These are phyloP conservation scores for Russula ochroleuca DNA, from an alignment of 768 basidiomycete genomes.

Conservation along the genomic window DNA sequence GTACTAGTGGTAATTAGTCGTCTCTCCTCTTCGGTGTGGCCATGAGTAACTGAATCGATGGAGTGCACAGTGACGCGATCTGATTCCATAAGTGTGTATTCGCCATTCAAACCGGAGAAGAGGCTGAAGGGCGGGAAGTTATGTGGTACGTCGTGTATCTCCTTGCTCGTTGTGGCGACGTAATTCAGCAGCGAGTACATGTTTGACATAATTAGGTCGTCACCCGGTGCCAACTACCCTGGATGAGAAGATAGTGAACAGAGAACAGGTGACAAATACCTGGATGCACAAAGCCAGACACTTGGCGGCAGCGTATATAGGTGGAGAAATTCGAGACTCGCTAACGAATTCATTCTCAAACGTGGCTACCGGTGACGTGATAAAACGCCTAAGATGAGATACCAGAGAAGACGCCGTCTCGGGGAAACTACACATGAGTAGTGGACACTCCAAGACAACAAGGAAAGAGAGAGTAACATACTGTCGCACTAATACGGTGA, in stretches of 20 bases:
- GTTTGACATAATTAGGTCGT: constrained; percentile 88
- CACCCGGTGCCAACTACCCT: constrained; percentile 70
- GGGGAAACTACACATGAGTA: constrained; percentile 56
- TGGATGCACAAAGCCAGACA: constrained; percentile 87
- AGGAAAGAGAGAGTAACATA: constrained; percentile 32
- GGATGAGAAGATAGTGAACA: constrained; percentile 16
- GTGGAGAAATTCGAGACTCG: constrained; percentile 68
- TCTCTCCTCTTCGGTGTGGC: constrained; percentile 79
- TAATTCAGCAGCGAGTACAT: constrained; percentile 96
- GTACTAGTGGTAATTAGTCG: constrained; percentile 83
- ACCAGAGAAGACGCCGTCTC: constrained; percentile 72
- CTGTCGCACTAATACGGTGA: constrained; percentile 82
- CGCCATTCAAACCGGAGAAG: constrained; percentile 30
- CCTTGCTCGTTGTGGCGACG: constrained; percentile 79
- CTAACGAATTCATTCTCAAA: constrained; percentile 82
- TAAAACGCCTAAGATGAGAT: constrained; percentile 76
- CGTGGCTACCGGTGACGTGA: constrained; percentile 80
- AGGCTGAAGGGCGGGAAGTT: constrained; percentile 36
- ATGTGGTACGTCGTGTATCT: constrained; percentile 52
- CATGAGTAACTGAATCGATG: constrained; percentile 58
- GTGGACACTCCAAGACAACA: neutral
- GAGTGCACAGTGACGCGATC: constrained; percentile 53
- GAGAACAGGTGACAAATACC: constrained; percentile 39
- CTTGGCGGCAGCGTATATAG: constrained; percentile 81
- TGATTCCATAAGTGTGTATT: neutral